Conservation (phyloP, 2,329 filamentous ascomycete species). For the Emergomyces pasteurianus region DNA sequence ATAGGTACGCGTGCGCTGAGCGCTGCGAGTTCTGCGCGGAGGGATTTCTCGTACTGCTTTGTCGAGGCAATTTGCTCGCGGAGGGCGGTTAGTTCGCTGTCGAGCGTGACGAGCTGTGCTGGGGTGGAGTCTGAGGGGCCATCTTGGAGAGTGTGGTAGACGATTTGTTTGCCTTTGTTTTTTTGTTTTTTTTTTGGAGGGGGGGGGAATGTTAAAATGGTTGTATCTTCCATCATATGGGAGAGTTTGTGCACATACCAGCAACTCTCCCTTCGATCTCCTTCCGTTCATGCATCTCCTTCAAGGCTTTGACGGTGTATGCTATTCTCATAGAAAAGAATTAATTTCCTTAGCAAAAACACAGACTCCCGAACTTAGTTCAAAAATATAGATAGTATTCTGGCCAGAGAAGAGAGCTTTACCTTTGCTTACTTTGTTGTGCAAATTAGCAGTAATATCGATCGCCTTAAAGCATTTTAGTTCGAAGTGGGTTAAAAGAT, state of each 20-base stretch:
- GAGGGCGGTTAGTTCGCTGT: conserved; percentile 37
- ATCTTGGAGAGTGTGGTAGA: conserved; percentile 48
- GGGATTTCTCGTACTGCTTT: conserved; percentile 36
- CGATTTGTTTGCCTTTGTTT: conserved; percentile 45
- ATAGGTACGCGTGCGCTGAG: conserved; percentile 40
- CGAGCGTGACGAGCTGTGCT: conserved; percentile 39
- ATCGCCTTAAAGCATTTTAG: conserved; percentile 31
- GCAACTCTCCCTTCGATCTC: conserved; percentile 46
- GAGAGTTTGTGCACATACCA: conserved; percentile 27
- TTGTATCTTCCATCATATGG: neutral
- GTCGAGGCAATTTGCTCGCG: conserved; percentile 34
- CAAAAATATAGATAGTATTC: neutral
- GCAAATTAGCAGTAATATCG: conserved; percentile 49
- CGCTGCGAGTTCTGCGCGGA: conserved; percentile 36
- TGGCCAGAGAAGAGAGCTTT: neutral
- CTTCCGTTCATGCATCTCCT: conserved; percentile 49
- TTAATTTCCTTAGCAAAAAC: neutral
- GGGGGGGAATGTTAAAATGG: neutral
- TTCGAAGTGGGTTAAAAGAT: neutral
- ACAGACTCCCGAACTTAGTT: too few species aligned
- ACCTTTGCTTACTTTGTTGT: conserved; percentile 49
- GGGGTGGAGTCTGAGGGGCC: conserved; percentile 37
- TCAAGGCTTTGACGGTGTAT: conserved; percentile 48
- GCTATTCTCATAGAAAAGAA: conserved; percentile 24
- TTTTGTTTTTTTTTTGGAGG: too few species aligned